These are phyloP conservation scores for Cyclotella kingstonii DNA, from an alignment of 108 stramenopile genomes.

Conservation along the genomic window DNA sequence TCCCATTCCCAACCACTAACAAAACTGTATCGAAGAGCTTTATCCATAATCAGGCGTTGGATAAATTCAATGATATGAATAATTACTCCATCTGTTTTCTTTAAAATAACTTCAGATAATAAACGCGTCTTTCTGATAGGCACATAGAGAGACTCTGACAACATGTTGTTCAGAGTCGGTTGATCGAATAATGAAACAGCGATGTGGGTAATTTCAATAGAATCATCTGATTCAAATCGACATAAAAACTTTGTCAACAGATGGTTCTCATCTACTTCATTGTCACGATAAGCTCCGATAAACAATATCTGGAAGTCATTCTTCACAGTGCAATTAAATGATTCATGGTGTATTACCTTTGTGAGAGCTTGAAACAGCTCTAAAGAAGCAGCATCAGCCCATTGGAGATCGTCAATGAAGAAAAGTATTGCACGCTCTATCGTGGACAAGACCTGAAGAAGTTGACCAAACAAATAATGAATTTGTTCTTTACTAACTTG, in stretches of 20 bases:
- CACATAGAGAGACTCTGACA: constrained; percentile 19
- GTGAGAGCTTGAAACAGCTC: constrained; percentile 46
- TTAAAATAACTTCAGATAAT: constrained; percentile 14
- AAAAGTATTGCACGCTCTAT: constrained; percentile 14
- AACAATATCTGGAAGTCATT: constrained; percentile 24
- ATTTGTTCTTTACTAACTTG: constrained; percentile 14
- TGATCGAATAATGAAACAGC: constrained; percentile 5
- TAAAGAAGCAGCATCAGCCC: constrained; percentile 53
- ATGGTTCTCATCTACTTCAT: constrained; percentile 41
- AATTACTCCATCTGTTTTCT: constrained; percentile 23
- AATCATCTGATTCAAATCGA: constrained; percentile 1
- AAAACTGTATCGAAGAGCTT: constrained; percentile 19
- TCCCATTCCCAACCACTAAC: constrained; percentile 33
- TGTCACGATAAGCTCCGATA: constrained; percentile 49
- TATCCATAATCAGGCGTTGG: constrained; percentile 12
- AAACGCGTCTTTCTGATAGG: constrained; percentile 17
- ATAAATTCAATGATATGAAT: constrained; percentile 29
- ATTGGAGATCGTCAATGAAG: constrained; percentile 66
- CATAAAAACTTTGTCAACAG: constrained; percentile 6
- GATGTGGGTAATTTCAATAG: constrained; percentile 19
- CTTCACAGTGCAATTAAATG: background rate
- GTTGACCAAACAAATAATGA: constrained; percentile 14
- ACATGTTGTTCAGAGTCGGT: constrained; percentile 16
- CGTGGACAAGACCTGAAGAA: constrained; percentile 11
- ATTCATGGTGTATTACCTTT: constrained; percentile 16